Evolutionary conservation across 2,329 filamentous ascomycete species (phyloP).

Genomic region (Alternaria sp.): DNA sequence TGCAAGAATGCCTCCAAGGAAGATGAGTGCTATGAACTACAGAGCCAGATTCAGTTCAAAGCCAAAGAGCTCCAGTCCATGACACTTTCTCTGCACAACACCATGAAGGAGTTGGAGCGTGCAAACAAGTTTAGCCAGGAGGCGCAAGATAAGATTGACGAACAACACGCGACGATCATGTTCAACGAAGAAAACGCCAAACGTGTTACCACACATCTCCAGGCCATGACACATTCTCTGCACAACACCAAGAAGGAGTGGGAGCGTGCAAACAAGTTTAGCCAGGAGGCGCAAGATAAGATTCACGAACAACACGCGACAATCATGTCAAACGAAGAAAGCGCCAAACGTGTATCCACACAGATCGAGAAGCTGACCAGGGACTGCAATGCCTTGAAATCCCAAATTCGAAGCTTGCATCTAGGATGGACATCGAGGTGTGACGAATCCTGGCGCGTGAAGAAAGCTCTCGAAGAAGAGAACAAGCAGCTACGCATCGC

Average conservation of each 20-base stretch:
- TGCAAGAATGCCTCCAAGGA: background rate
- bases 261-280: background rate
- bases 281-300: background rate
- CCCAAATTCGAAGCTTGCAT: background rate
- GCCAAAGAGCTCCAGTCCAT: constrained; percentile 4
- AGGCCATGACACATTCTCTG: background rate
- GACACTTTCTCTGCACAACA: background rate
- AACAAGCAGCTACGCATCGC: background rate
- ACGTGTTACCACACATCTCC: background rate
- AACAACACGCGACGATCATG: background rate
- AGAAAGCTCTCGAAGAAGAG: background rate
- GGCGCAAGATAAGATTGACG: background rate
- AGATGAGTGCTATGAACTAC: background rate
- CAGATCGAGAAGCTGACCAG: background rate
- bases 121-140: background rate
- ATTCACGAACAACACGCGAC: background rate
- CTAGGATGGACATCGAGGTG: background rate
- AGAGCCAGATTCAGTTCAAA: constrained; percentile 4
- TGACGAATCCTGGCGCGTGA: background rate
- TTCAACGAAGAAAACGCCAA: background rate
- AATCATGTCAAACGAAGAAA: background rate
- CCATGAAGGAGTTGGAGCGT: background rate
- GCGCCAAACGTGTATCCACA: background rate
- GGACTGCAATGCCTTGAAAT: background rate
- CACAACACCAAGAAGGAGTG: background rate